A percentile compares a stretch with the other conserved stretches of the same genome.
Conservation (phyloP, 768 basidiomycete genomes). For the Fomitopsis pulvina region DNA sequence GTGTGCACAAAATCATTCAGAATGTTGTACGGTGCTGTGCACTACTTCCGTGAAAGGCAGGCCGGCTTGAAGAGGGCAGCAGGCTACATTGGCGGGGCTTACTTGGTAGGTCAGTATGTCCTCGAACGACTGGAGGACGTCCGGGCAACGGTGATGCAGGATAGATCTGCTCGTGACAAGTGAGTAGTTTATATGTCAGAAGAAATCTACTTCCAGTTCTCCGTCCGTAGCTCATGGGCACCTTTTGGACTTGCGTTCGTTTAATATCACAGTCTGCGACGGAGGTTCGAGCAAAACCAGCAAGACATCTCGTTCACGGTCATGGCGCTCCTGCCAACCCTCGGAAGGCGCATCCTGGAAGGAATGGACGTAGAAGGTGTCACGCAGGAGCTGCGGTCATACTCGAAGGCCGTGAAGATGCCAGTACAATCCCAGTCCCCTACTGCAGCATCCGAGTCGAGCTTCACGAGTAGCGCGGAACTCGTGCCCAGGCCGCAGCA, state of each 20-base stretch:
- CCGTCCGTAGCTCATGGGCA: not conserved
- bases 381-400: slow-evolving; percentile 47
- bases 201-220: too few relatives aligned
- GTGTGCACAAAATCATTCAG: not conserved
- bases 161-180: slow-evolving; percentile 62
- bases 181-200: slow-evolving; percentile 29
- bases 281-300: slow-evolving; percentile 70
- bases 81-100: slow-evolving; percentile 52
- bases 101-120: slow-evolving; percentile 57
- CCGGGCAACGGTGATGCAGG: slow-evolving; percentile 53
- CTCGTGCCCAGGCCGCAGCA: slow-evolving; percentile 19
- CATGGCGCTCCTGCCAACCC: slow-evolving; percentile 61
- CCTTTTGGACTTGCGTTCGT: not conserved
- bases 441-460: slow-evolving; percentile 16
- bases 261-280: slow-evolving; percentile 43
- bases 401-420: slow-evolving; percentile 29
- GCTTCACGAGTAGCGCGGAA: slow-evolving; percentile 32
- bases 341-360: slow-evolving; percentile 56
- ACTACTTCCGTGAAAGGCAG: slow-evolving; percentile 45
- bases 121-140: slow-evolving; percentile 57
- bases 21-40: slow-evolving; percentile 40
- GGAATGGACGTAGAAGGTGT: slow-evolving; percentile 74
- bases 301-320: slow-evolving; percentile 73
- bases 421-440: slow-evolving; percentile 5
- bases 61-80: slow-evolving; percentile 40